Base-by-base conservation (phyloP, 192 early-diverging fungal species). In the Gigaspora rosea region DNA sequence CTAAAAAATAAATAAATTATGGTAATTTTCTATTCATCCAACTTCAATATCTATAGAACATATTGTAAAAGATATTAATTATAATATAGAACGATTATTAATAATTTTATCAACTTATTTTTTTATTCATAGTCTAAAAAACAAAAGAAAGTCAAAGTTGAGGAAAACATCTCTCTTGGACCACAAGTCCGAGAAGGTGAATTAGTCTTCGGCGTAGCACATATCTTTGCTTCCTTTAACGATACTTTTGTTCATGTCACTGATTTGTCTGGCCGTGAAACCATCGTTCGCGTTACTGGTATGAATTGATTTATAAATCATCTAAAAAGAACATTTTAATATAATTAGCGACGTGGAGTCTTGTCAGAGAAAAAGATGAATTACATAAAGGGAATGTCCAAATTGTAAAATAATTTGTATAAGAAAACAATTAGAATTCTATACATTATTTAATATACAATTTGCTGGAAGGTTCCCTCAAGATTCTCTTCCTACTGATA, bases 231-330 rank as follows among this genome's bases (percentile, higher is more conserved):
- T 84, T 94, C 92, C 71, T 97, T 95, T 92, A 99, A 99, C 92
- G 98, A 99, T 87, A 99, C 98, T 81, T 99, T 99, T 82, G 95
- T 99, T 82, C 98, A 99, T 89, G 91, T 99, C 82, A 99, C 98
- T 79, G 98, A 99, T 98, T 88, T 99, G 80, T 95, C 97, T 81
- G 98, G 98, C 71, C 92, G 96, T 84, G 97, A 99, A 91, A 99
- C 98, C 85, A 97, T 99, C 83, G 90, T 92, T 82, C 93, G 98
- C 89, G 94, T 99, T 75, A 99, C 98, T 82, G 95, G 95, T 96
- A 88, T 73, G 91, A 86, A 32, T 22, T 72, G n/a, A 18, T 32
- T 33, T 22, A 49, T 15, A 41, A 48, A 41, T 41, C 61, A 54
- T 58, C 57, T 65, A 36, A 22, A 22, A 35, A 16, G 63, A 66